Evolutionary conservation across 495 filamentous ascomycete genomes (phyloP).

Genomic region (Neurospora sp.): DNA sequence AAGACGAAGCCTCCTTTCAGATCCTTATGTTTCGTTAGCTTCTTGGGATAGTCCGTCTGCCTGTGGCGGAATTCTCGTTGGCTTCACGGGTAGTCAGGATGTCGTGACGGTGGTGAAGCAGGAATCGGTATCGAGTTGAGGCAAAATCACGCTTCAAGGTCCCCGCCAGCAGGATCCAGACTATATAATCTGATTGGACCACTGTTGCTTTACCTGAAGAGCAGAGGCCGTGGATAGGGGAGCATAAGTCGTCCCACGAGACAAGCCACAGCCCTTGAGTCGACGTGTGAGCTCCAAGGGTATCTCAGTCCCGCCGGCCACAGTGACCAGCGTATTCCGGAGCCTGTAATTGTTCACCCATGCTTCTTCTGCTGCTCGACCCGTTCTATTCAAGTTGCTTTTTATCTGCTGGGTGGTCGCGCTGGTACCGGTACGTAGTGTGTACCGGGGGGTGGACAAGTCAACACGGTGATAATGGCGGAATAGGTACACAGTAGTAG

Average conservation of each 20-base stretch:
- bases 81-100: not conserved
- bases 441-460: not conserved
- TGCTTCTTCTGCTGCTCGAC: not conserved
- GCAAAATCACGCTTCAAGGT: not conserved
- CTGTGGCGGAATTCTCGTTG: not conserved
- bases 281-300: not conserved
- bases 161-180: not conserved
- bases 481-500: conserved; percentile 1
- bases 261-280: not conserved
- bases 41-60: not conserved
- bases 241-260: not conserved
- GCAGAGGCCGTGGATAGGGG: not conserved
- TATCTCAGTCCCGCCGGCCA: not conserved
- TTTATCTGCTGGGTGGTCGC: not conserved
- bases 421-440: not conserved
- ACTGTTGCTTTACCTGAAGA: not conserved
- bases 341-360: not conserved
- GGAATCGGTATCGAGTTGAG: not conserved
- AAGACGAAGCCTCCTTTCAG: conserved; percentile 15
- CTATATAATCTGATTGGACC: not conserved
- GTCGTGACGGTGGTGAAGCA: not conserved
- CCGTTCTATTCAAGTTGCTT: not conserved
- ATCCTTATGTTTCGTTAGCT: conserved; percentile 7
- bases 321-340: not conserved
- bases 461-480: not conserved